Evolutionary conservation across 2,329 filamentous ascomycete species (phyloP).

Genomic region (Cladosporium sp.): DNA sequence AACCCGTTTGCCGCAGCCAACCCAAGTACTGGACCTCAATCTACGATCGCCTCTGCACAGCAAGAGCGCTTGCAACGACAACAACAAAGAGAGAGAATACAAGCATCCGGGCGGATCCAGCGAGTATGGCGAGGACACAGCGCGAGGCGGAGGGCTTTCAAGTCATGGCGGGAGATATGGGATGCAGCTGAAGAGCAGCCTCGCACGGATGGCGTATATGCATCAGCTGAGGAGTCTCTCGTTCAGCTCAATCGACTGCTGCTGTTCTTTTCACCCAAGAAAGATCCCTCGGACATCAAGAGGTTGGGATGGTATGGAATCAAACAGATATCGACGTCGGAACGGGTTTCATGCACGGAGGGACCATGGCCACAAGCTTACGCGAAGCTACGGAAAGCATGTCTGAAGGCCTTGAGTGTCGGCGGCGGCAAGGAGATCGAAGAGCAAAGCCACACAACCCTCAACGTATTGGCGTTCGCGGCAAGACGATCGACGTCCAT

Average conservation of each 20-base stretch:
- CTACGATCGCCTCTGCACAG: slow-evolving; percentile 78
- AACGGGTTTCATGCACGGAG: slow-evolving; percentile 20
- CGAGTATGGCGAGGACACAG: slow-evolving; percentile 75
- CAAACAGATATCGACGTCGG: slow-evolving; percentile 32
- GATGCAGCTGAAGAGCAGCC: slow-evolving; percentile 46
- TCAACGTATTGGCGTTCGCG: slow-evolving; percentile 30
- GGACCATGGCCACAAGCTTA: slow-evolving; percentile 40
- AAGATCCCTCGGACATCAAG: slow-evolving; percentile 33
- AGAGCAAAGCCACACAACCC: slow-evolving; percentile 19
- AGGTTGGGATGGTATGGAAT: slow-evolving; percentile 38
- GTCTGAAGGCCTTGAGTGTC: slow-evolving; percentile 26
- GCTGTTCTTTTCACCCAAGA: slow-evolving; percentile 37
- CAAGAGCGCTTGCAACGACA: slow-evolving; percentile 78
- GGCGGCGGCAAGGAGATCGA: slow-evolving; percentile 19
- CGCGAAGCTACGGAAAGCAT: slow-evolving; percentile 36
- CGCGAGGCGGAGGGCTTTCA: slow-evolving; percentile 55
- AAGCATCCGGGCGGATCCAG: slow-evolving; percentile 71
- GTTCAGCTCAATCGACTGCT: slow-evolving; percentile 40
- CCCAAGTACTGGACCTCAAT: slow-evolving; percentile 58
- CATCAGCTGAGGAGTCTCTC: slow-evolving; percentile 35
- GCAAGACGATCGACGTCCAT: slow-evolving; percentile 29
- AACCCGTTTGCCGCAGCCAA: slow-evolving; percentile 67
- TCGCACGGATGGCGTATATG: slow-evolving; percentile 32
- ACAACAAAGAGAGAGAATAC: slow-evolving; percentile 70
- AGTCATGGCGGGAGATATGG: slow-evolving; percentile 56